A percentile compares a stretch with the other conserved stretches of the same genome.
These are phyloP conservation scores for Quercus dentata DNA, from an alignment of 306 rosid species.

Conservation along the genomic window DNA sequence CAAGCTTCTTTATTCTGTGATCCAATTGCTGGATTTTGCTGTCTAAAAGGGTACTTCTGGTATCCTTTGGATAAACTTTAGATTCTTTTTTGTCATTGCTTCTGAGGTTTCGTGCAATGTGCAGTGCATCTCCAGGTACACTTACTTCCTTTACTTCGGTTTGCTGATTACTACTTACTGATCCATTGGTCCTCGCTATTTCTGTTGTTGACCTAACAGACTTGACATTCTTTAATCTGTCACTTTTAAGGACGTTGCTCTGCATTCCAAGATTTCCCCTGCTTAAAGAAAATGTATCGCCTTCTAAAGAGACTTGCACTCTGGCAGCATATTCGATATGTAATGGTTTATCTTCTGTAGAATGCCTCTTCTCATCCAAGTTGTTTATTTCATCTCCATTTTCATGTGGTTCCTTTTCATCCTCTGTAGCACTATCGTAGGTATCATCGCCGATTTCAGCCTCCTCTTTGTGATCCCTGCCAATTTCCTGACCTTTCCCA, in stretches of 20 bases:
- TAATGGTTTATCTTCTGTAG: slow-evolving; percentile 39
- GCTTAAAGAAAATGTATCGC: slow-evolving; percentile 23
- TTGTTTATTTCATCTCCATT: slow-evolving; percentile 17
- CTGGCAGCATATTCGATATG: slow-evolving; percentile 21
- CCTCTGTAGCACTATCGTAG: slow-evolving; percentile 27
- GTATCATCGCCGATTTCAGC: slow-evolving; percentile 24
- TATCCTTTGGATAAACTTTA: slow-evolving; percentile 70
- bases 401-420: slow-evolving; percentile 22
- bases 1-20: slow-evolving; percentile 75
- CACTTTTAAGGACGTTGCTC: slow-evolving; percentile 39
- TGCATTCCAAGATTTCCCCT: slow-evolving; percentile 28
- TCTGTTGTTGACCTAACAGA: slow-evolving; percentile 87
- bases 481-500: slow-evolving; percentile 29
- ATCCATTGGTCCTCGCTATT: slow-evolving; percentile 41
- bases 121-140: slow-evolving; percentile 47
- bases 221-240: slow-evolving; percentile 62
- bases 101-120: slow-evolving; percentile 39
- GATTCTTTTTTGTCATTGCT: slow-evolving; percentile 60
- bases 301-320: slow-evolving; percentile 29
- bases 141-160: slow-evolving; percentile 45
- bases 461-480: slow-evolving; percentile 29
- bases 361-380: slow-evolving; percentile 31
- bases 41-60: slow-evolving; percentile 53
- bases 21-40: slow-evolving; percentile 70
- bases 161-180: slow-evolving; percentile 30